phyloP scores from a whole-genome alignment of 768 basidiomycete genomes.

The Lactarius psammicola region DNA sequence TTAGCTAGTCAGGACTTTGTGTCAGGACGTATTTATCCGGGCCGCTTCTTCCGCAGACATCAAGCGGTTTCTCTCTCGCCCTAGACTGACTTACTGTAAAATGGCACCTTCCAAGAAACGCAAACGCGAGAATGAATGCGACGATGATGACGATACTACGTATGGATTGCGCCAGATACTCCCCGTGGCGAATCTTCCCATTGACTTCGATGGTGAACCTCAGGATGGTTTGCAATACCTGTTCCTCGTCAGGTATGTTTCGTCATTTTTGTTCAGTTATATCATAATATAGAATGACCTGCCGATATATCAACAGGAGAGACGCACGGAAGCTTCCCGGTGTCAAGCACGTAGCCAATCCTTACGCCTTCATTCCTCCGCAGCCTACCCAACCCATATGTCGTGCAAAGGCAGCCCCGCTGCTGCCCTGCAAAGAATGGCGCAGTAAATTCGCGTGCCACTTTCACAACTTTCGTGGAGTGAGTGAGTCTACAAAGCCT shows the following conservation, averaged over 20 bases:
- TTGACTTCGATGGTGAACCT: slow-evolving; percentile 62
- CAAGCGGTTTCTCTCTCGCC: neutral
- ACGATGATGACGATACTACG: slow-evolving; percentile 60
- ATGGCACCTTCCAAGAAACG: slow-evolving; percentile 44
- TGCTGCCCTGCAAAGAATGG: slow-evolving; percentile 70
- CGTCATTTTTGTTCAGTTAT: slow-evolving; percentile 7
- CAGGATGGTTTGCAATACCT: slow-evolving; percentile 76
- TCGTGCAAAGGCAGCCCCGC: slow-evolving; percentile 33
- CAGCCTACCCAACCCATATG: slow-evolving; percentile 23
- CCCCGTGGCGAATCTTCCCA: slow-evolving; percentile 79
- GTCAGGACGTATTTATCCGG: neutral
- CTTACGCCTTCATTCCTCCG: slow-evolving; percentile 49
- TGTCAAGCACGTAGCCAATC: slow-evolving; percentile 63
- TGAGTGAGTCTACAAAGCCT: slow-evolving; percentile 39
- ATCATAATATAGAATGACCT: neutral
- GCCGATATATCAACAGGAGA: slow-evolving; percentile 46
- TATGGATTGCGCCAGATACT: slow-evolving; percentile 67
- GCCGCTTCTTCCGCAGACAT: neutral
- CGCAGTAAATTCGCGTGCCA: slow-evolving; percentile 52
- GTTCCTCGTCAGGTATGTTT: slow-evolving; percentile 70
- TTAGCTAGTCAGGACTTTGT: too few relatives aligned
- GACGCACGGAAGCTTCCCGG: slow-evolving; percentile 66
- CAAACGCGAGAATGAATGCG: slow-evolving; percentile 50
- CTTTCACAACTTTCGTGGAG: slow-evolving; percentile 67
- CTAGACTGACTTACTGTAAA: neutral